phyloP scores from a whole-genome alignment of 2,329 filamentous ascomycete species.

The Botrytis medusae region DNA sequence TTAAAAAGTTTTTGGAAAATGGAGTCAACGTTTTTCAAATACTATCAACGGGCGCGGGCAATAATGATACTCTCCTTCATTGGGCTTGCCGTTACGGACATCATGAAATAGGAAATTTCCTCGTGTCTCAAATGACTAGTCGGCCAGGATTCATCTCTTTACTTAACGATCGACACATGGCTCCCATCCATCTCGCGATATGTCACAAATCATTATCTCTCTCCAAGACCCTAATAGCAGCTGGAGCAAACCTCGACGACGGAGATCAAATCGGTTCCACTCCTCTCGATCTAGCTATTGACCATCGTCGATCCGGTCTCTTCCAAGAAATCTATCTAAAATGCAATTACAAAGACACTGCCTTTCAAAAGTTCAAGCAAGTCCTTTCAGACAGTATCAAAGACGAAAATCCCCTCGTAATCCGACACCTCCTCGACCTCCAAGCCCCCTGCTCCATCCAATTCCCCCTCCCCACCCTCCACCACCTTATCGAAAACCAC shows the following conservation, averaged over 20 bases:
- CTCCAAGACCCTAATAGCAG: background rate
- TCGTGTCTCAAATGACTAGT: constrained; percentile 11
- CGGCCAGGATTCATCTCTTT: constrained; percentile 4
- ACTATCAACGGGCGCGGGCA: too few relatives aligned
- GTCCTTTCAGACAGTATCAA: constrained; percentile 8
- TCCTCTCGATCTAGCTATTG: constrained; percentile 5
- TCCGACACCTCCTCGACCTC: background rate
- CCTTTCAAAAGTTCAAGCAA: background rate
- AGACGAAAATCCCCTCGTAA: background rate
- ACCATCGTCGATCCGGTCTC: background rate
- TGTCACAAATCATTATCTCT: background rate
- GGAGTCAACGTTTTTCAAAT: constrained; percentile 9
- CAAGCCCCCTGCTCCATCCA: background rate
- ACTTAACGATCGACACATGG: background rate
- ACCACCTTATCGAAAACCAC: constrained; percentile 9
- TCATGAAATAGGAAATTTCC: constrained; percentile 13
- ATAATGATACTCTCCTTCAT: constrained; percentile 13
- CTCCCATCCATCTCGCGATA: constrained; percentile 16
- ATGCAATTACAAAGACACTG: background rate
- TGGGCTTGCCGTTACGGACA: constrained; percentile 6
- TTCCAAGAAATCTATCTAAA: background rate
- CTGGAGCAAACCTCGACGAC: constrained; percentile 1
- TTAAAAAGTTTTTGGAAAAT: constrained; percentile 1
- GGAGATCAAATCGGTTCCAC: background rate
- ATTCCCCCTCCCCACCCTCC: constrained; percentile 9